Conservation (phyloP, 768 basidiomycete genomes). For the Naematelia aurantialba region DNA sequence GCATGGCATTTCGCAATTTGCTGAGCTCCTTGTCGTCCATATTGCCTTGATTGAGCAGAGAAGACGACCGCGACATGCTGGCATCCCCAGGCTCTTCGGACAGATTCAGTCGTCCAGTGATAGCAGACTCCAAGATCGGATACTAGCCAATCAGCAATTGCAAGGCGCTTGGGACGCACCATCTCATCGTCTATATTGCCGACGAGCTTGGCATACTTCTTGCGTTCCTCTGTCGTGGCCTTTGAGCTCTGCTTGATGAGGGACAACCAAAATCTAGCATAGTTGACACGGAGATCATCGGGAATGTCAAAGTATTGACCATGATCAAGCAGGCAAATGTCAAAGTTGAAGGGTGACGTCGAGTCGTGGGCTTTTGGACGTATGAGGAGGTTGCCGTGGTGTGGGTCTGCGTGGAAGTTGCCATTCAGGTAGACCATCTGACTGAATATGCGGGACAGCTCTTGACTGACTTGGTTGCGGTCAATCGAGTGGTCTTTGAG, state of each 20-base stretch:
- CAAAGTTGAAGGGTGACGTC: constrained; percentile 86
- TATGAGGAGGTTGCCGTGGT: constrained; percentile 84
- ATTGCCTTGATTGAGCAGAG: constrained; percentile 29
- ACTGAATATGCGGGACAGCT: constrained; percentile 83
- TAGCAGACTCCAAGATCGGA: constrained; percentile 88
- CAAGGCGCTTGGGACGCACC: constrained; percentile 54
- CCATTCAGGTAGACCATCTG: constrained; percentile 96
- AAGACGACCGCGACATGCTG: constrained; percentile 16
- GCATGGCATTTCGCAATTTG: constrained; percentile 74
- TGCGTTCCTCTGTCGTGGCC: constrained; percentile 62
- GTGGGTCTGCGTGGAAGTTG: constrained; percentile 70
- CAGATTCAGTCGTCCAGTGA: constrained; percentile 75
- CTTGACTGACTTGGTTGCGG: constrained; percentile 86
- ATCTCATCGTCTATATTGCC: constrained; percentile 86
- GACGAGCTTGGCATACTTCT: constrained; percentile 82
- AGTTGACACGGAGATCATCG: constrained; percentile 71
- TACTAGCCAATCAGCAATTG: constrained; percentile 58
- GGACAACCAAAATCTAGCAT: constrained; percentile 68
- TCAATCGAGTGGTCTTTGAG: constrained; percentile 78
- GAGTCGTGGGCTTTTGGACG: constrained; percentile 64
- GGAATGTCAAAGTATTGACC: constrained; percentile 80
- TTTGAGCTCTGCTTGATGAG: constrained; percentile 72
- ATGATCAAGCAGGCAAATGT: constrained; percentile 90
- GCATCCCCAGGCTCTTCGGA: constrained; percentile 18
- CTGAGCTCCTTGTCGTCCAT: constrained; percentile 70